A percentile compares a stretch with the other conserved stretches of the same genome.
Conservation (phyloP, 495 filamentous ascomycete genomes). For the Neurospora sp. region DNA sequence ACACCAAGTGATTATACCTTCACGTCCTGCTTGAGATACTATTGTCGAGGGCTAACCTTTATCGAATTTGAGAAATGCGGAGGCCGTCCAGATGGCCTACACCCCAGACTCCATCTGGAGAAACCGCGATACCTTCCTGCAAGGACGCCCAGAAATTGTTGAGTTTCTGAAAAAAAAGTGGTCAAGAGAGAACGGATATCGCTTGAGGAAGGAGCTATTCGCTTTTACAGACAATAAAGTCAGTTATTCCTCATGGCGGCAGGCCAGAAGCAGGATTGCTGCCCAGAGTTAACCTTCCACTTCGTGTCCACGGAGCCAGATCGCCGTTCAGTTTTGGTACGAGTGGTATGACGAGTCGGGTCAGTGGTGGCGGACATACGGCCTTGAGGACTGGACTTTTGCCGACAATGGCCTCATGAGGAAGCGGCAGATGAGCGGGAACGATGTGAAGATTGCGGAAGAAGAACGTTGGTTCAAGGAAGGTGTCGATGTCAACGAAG, state of each 20-base stretch:
- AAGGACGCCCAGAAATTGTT: conserved; percentile 58
- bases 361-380: conserved; percentile 86
- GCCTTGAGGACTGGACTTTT: conserved; percentile 90
- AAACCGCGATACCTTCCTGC: conserved; percentile 63
- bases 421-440: conserved; percentile 88
- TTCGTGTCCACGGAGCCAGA: conserved; percentile 27
- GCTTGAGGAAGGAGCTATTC: conserved; percentile 82
- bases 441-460: conserved; percentile 63
- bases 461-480: conserved; percentile 58
- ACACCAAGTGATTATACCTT: conserved; percentile 49
- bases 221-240: conserved; percentile 55
- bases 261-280: background rate
- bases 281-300: background rate
- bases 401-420: conserved; percentile 69
- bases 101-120: conserved; percentile 75
- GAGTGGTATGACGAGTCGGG: conserved; percentile 66
- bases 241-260: background rate
- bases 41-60: background rate
- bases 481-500: conserved; percentile 63
- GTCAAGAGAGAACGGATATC: conserved; percentile 61
- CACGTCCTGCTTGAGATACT: background rate
- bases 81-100: conserved; percentile 59
- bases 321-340: conserved; percentile 91
- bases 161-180: conserved; percentile 70
- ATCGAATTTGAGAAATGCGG: conserved; percentile 42